These are phyloP conservation scores for Ganoderma sinense DNA, from an alignment of 1,284 basidiomycete genomes.

Conservation along the genomic window DNA sequence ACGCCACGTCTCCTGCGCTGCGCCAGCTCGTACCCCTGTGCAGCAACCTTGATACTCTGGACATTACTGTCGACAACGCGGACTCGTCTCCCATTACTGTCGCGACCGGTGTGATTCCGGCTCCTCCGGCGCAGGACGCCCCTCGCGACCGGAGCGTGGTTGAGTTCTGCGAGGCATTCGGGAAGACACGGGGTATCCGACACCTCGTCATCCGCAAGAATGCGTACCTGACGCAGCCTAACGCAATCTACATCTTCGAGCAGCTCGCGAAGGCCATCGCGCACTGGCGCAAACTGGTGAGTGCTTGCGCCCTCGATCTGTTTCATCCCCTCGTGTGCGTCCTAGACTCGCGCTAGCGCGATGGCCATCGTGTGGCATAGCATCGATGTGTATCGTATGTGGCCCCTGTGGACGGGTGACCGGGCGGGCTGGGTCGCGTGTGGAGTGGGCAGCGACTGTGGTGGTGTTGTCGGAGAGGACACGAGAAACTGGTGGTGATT, in stretches of 20 bases:
- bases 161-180: slow-evolving; percentile 51
- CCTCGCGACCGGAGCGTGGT: slow-evolving; percentile 36
- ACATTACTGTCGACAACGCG: slow-evolving; percentile 52
- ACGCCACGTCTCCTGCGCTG: slow-evolving; percentile 40
- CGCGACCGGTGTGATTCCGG: slow-evolving; percentile 14
- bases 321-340: neutral
- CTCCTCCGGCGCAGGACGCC: slow-evolving; percentile 10
- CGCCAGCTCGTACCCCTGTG: slow-evolving; percentile 42
- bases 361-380: neutral
- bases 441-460: neutral
- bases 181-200: slow-evolving; percentile 40
- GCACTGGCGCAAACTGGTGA: slow-evolving; percentile 54
- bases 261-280: slow-evolving; percentile 52
- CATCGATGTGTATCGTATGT: neutral
- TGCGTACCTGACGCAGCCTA: slow-evolving; percentile 59
- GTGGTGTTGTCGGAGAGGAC: slow-evolving; percentile 24
- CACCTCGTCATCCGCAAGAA: slow-evolving; percentile 60
- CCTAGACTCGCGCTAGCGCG: neutral
- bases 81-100: slow-evolving; percentile 2
- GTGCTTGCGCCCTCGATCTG: slow-evolving; percentile 21
- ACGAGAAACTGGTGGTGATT: neutral
- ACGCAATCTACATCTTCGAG: slow-evolving; percentile 50
- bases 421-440: neutral
- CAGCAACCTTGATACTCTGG: slow-evolving; percentile 44
- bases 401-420: neutral